Conservation (phyloP, 192 early-diverging fungal species). For the Backusella sp. region DNA sequence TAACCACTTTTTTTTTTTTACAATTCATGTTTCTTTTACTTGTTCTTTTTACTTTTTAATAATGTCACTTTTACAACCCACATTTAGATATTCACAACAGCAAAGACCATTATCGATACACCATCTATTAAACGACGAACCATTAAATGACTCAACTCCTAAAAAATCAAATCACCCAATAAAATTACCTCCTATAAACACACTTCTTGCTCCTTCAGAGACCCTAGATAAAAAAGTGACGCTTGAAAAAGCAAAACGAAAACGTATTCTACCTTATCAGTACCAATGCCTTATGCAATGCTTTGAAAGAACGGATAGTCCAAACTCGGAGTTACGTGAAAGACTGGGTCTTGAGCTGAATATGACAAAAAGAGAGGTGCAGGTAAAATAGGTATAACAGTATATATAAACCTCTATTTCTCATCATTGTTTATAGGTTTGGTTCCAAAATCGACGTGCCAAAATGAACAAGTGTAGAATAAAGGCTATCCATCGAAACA, state of each 20-base stretch:
- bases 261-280: background rate
- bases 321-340: background rate
- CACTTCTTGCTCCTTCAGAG: background rate
- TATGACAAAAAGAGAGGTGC: background rate
- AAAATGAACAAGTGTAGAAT: background rate
- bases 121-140: background rate
- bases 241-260: background rate
- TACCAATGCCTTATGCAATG: background rate
- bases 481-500: background rate
- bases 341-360: background rate
- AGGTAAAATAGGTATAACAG: background rate
- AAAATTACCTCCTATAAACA: background rate
- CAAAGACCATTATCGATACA: background rate
- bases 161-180: background rate
- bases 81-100: background rate
- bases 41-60: background rate
- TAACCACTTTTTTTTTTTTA: background rate
- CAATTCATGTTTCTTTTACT: background rate
- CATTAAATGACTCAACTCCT: background rate
- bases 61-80: background rate
- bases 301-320: background rate
- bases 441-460: slow-evolving; percentile 1
- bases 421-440: background rate
- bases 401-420: background rate
- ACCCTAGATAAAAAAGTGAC: background rate